phyloP scores from a whole-genome alignment of 2,329 filamentous ascomycete species.

The Leptodontidium sp. region DNA sequence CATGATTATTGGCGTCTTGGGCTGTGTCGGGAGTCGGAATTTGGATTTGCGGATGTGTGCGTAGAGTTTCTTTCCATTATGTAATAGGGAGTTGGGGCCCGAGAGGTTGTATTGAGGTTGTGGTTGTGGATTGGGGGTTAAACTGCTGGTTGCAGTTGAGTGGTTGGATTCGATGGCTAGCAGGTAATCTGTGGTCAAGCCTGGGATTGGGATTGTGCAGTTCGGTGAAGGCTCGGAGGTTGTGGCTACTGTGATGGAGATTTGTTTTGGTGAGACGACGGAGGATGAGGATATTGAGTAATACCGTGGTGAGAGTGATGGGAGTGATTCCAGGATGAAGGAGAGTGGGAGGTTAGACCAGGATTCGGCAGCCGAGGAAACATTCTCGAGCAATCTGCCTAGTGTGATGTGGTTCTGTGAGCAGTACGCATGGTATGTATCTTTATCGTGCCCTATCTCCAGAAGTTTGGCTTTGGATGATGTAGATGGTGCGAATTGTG shows the following conservation, averaged over 20 bases:
- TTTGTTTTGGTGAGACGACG: constrained; percentile 52
- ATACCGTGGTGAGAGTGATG: constrained; percentile 64
- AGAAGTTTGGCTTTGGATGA: constrained; percentile 36
- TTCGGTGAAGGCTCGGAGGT: constrained; percentile 43
- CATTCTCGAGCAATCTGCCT: constrained; percentile 29
- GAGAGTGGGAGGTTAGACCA: constrained; percentile 58
- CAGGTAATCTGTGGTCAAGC: constrained; percentile 52
- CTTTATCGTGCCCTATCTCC: constrained; percentile 26
- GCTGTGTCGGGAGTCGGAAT: constrained; percentile 55
- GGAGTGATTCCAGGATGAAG: constrained; percentile 63
- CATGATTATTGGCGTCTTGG: constrained; percentile 59
- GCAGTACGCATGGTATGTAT: constrained; percentile 27
- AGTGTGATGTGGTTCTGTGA: constrained; percentile 28
- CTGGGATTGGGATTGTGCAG: constrained; percentile 43
- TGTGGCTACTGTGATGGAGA: constrained; percentile 52
- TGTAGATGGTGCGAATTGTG: constrained; percentile 51
- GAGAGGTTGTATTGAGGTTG: constrained; percentile 28
- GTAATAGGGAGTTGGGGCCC: constrained; percentile 35
- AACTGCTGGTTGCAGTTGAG: neutral
- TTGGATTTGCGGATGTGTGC: constrained; percentile 53
- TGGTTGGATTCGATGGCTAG: constrained; percentile 36
- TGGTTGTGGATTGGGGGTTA: neutral
- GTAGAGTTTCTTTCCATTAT: constrained; percentile 42
- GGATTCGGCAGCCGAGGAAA: constrained; percentile 8
- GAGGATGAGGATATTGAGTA: constrained; percentile 69